Evolutionary conservation across 176 grass and related monocot genomes (phyloP).

Genomic region (Paspalum notatum): DNA sequence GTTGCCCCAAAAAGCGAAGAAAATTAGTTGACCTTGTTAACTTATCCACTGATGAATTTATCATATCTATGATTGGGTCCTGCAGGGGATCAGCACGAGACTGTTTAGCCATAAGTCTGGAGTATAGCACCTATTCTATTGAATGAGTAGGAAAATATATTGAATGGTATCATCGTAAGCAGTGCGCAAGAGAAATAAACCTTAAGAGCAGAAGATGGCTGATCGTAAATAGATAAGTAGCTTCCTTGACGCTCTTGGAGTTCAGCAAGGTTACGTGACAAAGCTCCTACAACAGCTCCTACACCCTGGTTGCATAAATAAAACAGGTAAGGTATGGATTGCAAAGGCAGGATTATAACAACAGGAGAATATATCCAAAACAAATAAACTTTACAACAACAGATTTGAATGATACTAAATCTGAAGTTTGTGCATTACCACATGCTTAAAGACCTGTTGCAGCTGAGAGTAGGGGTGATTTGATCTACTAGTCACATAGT

Average conservation of each 20-base stretch:
- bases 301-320: slow-evolving; percentile 62
- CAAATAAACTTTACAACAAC: neutral
- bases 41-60: slow-evolving; percentile 72
- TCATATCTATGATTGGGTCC: slow-evolving; percentile 86
- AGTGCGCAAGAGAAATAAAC: slow-evolving; percentile 44
- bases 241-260: slow-evolving; percentile 81
- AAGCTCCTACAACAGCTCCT: slow-evolving; percentile 84
- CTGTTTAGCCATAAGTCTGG: slow-evolving; percentile 28
- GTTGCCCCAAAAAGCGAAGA: slow-evolving; percentile 90
- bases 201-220: slow-evolving; percentile 75
- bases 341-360: neutral
- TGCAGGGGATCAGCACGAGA: slow-evolving; percentile 45
- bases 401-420: slow-evolving; percentile 22
- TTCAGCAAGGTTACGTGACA: slow-evolving; percentile 85
- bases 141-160: slow-evolving; percentile 28
- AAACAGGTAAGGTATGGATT: slow-evolving; percentile 40
- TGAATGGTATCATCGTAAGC: neutral
- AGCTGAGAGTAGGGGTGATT: slow-evolving; percentile 99
- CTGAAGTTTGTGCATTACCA: slow-evolving; percentile 66
- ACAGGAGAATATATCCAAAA: slow-evolving; percentile 20
- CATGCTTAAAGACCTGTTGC: slow-evolving; percentile 99
- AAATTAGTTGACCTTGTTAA: slow-evolving; percentile 81
- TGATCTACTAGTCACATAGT: slow-evolving; percentile 93
- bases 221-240: slow-evolving; percentile 94
- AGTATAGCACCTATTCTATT: neutral